Percentiles rank a stretch among this genome's conserved stretches.
phyloP scores from a whole-genome alignment of 192 early-diverging fungal species.

The Coemansia reversa region DNA sequence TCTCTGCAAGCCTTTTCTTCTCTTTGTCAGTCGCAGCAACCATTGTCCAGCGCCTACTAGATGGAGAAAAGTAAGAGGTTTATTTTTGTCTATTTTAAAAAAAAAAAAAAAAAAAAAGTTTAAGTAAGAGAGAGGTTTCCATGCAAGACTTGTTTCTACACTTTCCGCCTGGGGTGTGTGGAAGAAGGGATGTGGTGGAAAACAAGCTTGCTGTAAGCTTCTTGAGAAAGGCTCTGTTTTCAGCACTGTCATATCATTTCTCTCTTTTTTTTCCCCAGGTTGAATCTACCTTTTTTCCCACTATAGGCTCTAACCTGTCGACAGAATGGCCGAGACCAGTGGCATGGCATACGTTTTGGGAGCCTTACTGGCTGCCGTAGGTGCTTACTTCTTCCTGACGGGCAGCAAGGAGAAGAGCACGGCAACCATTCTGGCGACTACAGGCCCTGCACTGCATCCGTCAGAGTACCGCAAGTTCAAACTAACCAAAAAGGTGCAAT shows the following conservation, averaged over 20 bases:
- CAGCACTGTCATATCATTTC: too few relatives aligned
- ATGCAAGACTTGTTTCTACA: not conserved
- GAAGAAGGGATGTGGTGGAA: not conserved
- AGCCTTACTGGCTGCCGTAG: conserved; percentile 36
- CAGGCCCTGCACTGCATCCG: conserved; percentile 60
- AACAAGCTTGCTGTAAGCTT: not conserved
- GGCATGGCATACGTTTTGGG: conserved; percentile 30
- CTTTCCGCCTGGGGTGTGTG: not conserved
- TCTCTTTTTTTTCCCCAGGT: not conserved
- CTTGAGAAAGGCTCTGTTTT: not conserved
- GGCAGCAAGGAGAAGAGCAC: conserved; percentile 5
- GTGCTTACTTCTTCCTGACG: conserved; percentile 33
- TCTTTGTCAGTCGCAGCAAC: conserved; percentile 54
- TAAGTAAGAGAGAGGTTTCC: not conserved
- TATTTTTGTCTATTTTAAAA: not conserved
- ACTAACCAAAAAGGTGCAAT: conserved; percentile 71
- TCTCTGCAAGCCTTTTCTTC: conserved; percentile 65
- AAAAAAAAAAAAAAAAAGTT: not conserved
- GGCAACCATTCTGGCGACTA: conserved; percentile 4
- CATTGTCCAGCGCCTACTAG: conserved; percentile 13
- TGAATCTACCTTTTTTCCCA: too few relatives aligned
- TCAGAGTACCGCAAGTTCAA: conserved; percentile 75
- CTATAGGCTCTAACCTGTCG: too few relatives aligned
- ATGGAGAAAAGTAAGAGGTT: not conserved
- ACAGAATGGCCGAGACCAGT: conserved; percentile 1